A percentile compares a stretch with the other conserved stretches of the same genome.
Evolutionary conservation across 2,329 filamentous ascomycete genomes (phyloP).

Genomic region (Colletotrichum noveboracense): DNA sequence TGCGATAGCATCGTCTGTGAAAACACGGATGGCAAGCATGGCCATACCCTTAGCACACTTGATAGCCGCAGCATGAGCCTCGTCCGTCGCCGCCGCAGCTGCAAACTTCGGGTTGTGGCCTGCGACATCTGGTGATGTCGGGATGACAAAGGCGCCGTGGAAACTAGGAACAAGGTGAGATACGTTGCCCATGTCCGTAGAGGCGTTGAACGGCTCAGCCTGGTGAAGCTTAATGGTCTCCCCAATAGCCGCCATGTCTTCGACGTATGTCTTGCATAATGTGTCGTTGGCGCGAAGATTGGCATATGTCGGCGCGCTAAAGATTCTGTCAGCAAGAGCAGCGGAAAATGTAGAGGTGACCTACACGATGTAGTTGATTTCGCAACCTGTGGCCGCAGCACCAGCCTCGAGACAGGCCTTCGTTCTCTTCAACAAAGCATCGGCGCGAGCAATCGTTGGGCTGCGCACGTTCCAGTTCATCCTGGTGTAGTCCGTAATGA

Average conservation of each 20-base stretch:
- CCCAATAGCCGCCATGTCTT: constrained; percentile 46
- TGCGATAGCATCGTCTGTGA: constrained; percentile 25
- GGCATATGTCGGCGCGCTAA: constrained; percentile 42
- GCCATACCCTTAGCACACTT: constrained; percentile 52
- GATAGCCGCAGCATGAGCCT: constrained; percentile 43
- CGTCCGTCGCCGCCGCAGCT: constrained; percentile 45
- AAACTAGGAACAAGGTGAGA: constrained; percentile 51
- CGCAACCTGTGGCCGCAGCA: constrained; percentile 38
- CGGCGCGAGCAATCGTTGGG: constrained; percentile 32
- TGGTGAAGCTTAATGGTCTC: constrained; percentile 38
- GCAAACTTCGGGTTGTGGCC: constrained; percentile 48
- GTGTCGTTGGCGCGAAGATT: constrained; percentile 50
- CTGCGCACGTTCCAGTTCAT: constrained; percentile 45
- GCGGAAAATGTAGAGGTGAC: background rate
- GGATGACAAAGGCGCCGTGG: constrained; percentile 53
- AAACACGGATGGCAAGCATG: constrained; percentile 34
- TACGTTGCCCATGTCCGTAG: constrained; percentile 59
- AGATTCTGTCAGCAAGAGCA: background rate
- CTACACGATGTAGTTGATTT: constrained; percentile 38
- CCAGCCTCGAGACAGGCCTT: constrained; percentile 40
- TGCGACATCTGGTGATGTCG: constrained; percentile 37
- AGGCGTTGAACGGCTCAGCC: constrained; percentile 41
- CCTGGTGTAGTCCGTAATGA: constrained; percentile 42
- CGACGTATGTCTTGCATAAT: constrained; percentile 46
- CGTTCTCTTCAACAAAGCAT: constrained; percentile 34